phyloP scores from a whole-genome alignment of 495 filamentous ascomycete species.

The Penicillium coprophilum region DNA sequence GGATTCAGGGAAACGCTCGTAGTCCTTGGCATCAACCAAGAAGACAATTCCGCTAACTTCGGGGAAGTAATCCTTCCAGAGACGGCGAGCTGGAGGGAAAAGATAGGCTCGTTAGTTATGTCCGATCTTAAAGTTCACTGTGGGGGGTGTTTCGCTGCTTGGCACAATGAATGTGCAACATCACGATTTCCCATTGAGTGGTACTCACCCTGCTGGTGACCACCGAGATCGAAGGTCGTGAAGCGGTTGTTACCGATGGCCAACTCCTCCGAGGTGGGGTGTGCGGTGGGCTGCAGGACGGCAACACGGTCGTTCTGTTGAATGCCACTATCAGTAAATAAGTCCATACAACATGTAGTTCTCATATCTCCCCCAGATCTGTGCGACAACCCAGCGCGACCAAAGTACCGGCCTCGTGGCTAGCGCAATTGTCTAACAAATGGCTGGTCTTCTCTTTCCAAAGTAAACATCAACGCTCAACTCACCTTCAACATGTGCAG shows the following conservation, averaged over 20 bases:
- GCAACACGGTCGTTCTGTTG: slow-evolving; percentile 90
- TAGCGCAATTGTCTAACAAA: not conserved
- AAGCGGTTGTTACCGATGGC: slow-evolving; percentile 95
- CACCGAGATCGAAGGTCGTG: slow-evolving; percentile 96
- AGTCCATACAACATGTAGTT: not conserved
- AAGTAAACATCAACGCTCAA: slow-evolving; percentile 1
- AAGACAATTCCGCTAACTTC: slow-evolving; percentile 98
- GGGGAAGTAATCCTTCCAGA: slow-evolving; percentile 99
- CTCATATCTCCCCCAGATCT: not conserved
- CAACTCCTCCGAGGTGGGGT: slow-evolving; percentile 93
- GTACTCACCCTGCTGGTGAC: slow-evolving; percentile 86
- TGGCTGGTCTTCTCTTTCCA: not conserved
- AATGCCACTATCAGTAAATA: slow-evolving; percentile 16
- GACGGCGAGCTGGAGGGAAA: slow-evolving; percentile 70
- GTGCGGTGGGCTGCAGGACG: slow-evolving; percentile 84
- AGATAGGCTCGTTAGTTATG: not conserved
- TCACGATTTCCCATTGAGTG: not conserved
- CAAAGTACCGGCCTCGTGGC: not conserved
- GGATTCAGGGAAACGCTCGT: slow-evolving; percentile 87
- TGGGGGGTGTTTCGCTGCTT: not conserved
- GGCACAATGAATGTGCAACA: not conserved
- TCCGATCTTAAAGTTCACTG: not conserved
- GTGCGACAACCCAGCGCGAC: not conserved
- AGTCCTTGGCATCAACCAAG: slow-evolving; percentile 95
- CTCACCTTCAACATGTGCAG: slow-evolving; percentile 90